Evolutionary conservation across 1,284 basidiomycete species (phyloP).

Genomic region (Rhizoctonia solani): DNA sequence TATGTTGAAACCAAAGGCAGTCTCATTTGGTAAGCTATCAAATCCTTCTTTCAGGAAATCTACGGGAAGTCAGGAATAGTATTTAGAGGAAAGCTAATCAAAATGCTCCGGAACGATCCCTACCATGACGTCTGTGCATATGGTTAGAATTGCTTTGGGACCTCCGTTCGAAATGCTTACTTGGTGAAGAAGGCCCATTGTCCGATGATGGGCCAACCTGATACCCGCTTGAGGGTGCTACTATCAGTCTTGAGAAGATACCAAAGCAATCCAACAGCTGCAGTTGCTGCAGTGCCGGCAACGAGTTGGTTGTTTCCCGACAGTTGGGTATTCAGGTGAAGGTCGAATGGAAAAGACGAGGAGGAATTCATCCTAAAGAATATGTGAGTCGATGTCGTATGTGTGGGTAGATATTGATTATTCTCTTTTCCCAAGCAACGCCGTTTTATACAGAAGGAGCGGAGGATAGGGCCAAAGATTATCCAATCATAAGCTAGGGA

Average conservation of each 20-base stretch:
- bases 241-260: background rate
- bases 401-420: too few relatives aligned
- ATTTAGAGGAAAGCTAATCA: background rate
- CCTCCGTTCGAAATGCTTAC: background rate
- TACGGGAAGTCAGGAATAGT: background rate
- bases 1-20: conserved; percentile 22
- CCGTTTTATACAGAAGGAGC: too few relatives aligned
- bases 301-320: background rate
- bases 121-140: conserved; percentile 16
- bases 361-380: background rate
- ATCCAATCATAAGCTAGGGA: too few relatives aligned
- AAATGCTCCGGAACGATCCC: background rate
- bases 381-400: background rate
- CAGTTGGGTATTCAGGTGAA: background rate
- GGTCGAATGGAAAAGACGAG: background rate
- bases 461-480: too few relatives aligned
- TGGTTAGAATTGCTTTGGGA: background rate
- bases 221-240: background rate
- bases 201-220: conserved; percentile 8
- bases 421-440: too few relatives aligned
- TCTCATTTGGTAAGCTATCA: background rate
- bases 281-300: background rate
- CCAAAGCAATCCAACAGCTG: background rate
- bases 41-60: conserved; percentile 11
- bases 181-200: conserved; percentile 25